phyloP scores from a whole-genome alignment of 495 filamentous ascomycete genomes.

The Lasiosphaeris hirsuta region DNA sequence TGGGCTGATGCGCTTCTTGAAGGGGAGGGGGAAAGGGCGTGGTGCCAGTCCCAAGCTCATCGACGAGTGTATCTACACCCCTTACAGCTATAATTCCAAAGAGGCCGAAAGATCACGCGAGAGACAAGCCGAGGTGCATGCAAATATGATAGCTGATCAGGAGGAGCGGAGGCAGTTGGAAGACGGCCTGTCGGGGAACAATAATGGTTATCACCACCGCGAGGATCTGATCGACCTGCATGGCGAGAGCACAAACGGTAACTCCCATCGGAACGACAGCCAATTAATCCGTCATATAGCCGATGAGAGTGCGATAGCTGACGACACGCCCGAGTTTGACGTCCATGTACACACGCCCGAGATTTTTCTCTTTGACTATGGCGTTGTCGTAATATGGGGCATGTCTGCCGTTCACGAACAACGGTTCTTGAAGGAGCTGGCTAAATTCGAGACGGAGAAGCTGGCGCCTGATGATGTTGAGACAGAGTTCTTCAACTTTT shows the following conservation, averaged over 20 bases:
- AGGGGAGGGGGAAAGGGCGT: slow-evolving; percentile 68
- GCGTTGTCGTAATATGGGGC: slow-evolving; percentile 99
- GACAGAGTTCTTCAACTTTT: slow-evolving; percentile 98
- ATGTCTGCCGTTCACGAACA: slow-evolving; percentile 84
- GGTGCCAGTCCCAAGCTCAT: slow-evolving; percentile 85
- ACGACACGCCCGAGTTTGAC: slow-evolving; percentile 56
- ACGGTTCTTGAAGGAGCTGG: slow-evolving; percentile 85
- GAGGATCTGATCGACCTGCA: slow-evolving; percentile 29
- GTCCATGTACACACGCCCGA: slow-evolving; percentile 84
- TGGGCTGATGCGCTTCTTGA: slow-evolving; percentile 80
- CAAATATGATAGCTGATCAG: slow-evolving; percentile 40
- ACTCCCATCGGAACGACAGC: not conserved
- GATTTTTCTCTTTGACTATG: slow-evolving; percentile 94
- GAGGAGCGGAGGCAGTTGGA: slow-evolving; percentile 56
- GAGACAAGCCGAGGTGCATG: slow-evolving; percentile 42
- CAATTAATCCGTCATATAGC: slow-evolving; percentile 21
- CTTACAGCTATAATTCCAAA: slow-evolving; percentile 67
- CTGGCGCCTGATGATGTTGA: slow-evolving; percentile 83
- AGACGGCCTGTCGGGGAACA: slow-evolving; percentile 19
- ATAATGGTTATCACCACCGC: slow-evolving; percentile 13
- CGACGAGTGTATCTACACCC: slow-evolving; percentile 95
- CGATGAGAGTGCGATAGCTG: slow-evolving; percentile 26
- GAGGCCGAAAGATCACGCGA: slow-evolving; percentile 31
- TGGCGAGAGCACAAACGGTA: slow-evolving; percentile 22
- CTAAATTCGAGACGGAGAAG: slow-evolving; percentile 93